Evolutionary conservation across 768 basidiomycete species (phyloP).

Genomic region (Kwoniella mangroviensis): DNA sequence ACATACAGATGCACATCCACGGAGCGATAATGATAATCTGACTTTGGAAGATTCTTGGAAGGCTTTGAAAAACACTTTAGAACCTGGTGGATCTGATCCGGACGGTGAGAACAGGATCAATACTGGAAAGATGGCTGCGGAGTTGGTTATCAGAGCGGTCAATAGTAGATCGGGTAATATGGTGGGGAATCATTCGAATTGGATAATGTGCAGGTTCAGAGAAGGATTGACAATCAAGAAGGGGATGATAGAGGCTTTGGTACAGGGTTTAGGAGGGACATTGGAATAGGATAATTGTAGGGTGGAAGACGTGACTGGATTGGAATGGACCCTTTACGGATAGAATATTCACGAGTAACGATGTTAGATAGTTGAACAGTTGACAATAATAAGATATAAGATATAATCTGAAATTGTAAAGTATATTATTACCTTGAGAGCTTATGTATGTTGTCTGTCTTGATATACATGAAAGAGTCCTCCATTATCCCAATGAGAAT

Average conservation of each 20-base stretch:
- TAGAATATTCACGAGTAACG: not conserved
- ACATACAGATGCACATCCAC: conserved; percentile 35
- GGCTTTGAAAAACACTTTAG: conserved; percentile 42
- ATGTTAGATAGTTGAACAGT: not conserved
- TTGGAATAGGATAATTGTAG: conserved; percentile 29
- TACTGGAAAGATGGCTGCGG: conserved; percentile 56
- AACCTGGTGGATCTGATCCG: conserved; percentile 47
- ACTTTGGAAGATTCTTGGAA: conserved; percentile 52
- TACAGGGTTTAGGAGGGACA: conserved; percentile 50
- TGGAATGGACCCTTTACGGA: too few relatives aligned
- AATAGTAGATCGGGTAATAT: conserved; percentile 16
- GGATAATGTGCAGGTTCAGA: conserved; percentile 51
- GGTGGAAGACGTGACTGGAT: too few relatives aligned
- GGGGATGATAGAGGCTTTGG: conserved; percentile 41
- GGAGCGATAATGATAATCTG: conserved; percentile 40
- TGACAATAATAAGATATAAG: conserved; percentile 1
- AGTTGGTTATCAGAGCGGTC: conserved; percentile 52
- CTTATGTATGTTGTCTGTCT: not conserved
- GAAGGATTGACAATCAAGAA: conserved; percentile 52
- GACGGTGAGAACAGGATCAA: conserved; percentile 56
- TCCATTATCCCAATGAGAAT: too few relatives aligned
- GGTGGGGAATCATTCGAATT: conserved; percentile 25
- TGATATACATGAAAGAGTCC: not conserved
- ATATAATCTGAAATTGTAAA: not conserved
- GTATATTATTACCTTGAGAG: not conserved